phyloP scores from a whole-genome alignment of 495 filamentous ascomycete genomes.

The Hyaloscypha hepaticicola region DNA sequence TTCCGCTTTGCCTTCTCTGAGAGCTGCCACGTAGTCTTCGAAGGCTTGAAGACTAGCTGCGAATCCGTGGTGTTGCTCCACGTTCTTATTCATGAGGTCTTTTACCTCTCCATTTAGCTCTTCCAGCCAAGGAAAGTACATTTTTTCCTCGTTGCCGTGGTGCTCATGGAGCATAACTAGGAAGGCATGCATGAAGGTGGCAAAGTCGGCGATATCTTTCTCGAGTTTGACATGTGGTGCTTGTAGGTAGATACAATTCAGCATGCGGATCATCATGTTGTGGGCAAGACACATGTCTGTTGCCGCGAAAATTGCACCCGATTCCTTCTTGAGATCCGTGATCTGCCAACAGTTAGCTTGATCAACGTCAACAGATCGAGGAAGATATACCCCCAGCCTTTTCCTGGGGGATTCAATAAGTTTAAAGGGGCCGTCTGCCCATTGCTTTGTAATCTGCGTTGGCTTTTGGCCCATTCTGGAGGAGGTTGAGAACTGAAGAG shows the following conservation, averaged over 20 bases:
- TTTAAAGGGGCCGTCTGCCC: constrained; percentile 38
- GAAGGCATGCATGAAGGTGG: constrained; percentile 38
- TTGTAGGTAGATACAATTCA: constrained; percentile 52
- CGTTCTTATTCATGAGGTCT: constrained; percentile 28
- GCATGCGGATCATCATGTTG: constrained; percentile 47
- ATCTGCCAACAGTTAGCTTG: constrained; percentile 6
- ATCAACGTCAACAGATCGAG: neutral
- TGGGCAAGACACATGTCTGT: constrained; percentile 46
- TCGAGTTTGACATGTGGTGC: constrained; percentile 38
- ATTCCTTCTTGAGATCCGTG: constrained; percentile 15
- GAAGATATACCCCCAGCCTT: constrained; percentile 27
- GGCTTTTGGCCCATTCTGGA: constrained; percentile 22
- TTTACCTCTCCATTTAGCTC: constrained; percentile 21
- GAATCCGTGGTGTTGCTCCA: constrained; percentile 39
- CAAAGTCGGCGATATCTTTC: constrained; percentile 40
- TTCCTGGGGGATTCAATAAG: constrained; percentile 36
- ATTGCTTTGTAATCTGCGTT: constrained; percentile 31
- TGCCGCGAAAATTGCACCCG: constrained; percentile 31
- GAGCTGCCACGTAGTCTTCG: constrained; percentile 24
- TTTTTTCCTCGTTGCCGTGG: constrained; percentile 36
- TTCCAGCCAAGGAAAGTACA: constrained; percentile 38
- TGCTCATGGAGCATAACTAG: constrained; percentile 34
- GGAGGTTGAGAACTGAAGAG: neutral
- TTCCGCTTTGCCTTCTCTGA: constrained; percentile 20
- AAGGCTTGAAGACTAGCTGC: constrained; percentile 34